Conservation (phyloP, 768 basidiomycete genomes). For the Pisolithus tinctorius region DNA sequence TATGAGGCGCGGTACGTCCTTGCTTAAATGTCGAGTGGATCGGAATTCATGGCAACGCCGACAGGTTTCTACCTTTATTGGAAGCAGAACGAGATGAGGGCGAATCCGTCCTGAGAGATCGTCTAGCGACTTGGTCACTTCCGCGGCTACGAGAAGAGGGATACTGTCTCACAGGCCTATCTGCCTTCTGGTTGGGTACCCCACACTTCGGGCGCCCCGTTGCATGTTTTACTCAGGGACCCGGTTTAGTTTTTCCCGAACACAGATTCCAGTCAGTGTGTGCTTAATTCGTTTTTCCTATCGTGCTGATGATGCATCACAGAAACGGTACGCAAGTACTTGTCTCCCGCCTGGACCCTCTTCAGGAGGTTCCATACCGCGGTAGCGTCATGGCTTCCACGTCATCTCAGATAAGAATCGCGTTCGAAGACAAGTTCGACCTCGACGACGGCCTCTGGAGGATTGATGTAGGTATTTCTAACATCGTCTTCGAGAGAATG, state of each 20-base stretch:
- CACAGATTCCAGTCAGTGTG: constrained; percentile 63
- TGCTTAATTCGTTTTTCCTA: neutral
- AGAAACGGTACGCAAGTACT: constrained; percentile 70
- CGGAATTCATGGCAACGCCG: neutral
- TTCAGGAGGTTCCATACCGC: constrained; percentile 43
- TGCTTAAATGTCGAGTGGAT: neutral
- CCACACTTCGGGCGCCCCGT: constrained; percentile 58
- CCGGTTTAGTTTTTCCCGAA: constrained; percentile 55
- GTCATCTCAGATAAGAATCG: constrained; percentile 48
- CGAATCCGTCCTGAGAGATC: constrained; percentile 50
- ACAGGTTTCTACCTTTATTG: constrained; percentile 42
- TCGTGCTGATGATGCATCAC: constrained; percentile 3
- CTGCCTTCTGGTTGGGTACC: constrained; percentile 63
- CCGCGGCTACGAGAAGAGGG: constrained; percentile 59
- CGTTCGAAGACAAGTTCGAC: constrained; percentile 47
- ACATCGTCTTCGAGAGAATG: constrained; percentile 65
- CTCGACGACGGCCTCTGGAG: constrained; percentile 47
- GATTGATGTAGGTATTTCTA: constrained; percentile 65
- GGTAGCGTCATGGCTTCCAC: constrained; percentile 50
- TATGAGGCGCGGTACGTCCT: constrained; percentile 49
- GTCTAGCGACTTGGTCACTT: constrained; percentile 63
- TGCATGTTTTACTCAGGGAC: constrained; percentile 58
- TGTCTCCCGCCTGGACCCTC: constrained; percentile 56
- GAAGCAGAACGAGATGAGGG: constrained; percentile 60
- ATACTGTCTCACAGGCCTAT: constrained; percentile 60